Base-by-base conservation (phyloP, 371 early-diverging fungal species). In the Mucor lusitanicus region DNA sequence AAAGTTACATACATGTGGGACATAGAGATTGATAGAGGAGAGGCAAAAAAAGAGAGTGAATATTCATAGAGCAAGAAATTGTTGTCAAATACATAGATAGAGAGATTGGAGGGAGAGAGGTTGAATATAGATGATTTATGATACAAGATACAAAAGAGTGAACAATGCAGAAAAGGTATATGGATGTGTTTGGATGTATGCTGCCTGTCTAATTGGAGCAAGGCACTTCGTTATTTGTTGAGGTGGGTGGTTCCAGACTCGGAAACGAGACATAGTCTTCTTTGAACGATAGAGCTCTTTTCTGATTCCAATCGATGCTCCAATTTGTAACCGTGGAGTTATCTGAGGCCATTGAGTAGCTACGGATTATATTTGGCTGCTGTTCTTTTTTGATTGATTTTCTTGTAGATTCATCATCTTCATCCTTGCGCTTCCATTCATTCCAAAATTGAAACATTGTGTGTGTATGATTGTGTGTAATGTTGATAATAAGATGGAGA, bases 251-350 rank as follows among this genome's bases (percentile, higher is more conserved):
- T 59, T 68, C 72, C 37, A 76, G 60, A 62, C 72, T 67, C 19
- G 78, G 78, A 37, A 77, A 77, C 17, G 78, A 77, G 9, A 77
- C 78, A 64, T 77, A 77, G 33, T 74, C 75, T 48, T 77, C 72
- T 64, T 72, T 72, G 46, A 77, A 77, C 7, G 78, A 77, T 70
- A 72, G 59, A 11, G 69, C 50, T 30, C 66, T 71, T 67, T 77
- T 74, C 19, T 67, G 62, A 60, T 69, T 71, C 72, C 74, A 72
- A 39, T 78, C 74, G 19, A 59, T 65, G 19, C 70, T 70, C 42
- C 65, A 70, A 39, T 65, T 55, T 21, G 70, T 61, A 19, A 65
- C 48, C 33, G 69, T 62, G 25, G 46, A 55, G n/a, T 32, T 65
- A 19, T 39, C 53, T 32, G 69, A 69, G 33, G 55, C 64, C 40